A percentile compares a stretch with the other conserved stretches of the same genome.
phyloP scores from a whole-genome alignment of 495 filamentous ascomycete species.

The Schizothecium vesticola region DNA sequence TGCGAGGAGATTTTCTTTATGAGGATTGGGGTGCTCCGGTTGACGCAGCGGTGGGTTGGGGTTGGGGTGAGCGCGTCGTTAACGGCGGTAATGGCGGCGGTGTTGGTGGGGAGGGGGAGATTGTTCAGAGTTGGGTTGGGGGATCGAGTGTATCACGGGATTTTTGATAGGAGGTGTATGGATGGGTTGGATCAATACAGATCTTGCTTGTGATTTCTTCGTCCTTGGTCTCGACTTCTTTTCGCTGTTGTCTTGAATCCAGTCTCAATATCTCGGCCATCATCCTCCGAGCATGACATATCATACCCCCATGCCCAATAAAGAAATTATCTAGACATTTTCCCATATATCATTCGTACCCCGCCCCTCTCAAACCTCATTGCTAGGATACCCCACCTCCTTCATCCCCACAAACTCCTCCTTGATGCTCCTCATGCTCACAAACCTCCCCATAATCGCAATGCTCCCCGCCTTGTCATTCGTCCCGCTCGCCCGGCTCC shows the following conservation, averaged over 20 bases:
- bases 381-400: slow-evolving; percentile 76
- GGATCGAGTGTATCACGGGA: not conserved
- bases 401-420: slow-evolving; percentile 73
- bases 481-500: slow-evolving; percentile 77
- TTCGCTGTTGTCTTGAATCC: too few species aligned
- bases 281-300: too few species aligned
- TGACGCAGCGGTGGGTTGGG: slow-evolving; percentile 25
- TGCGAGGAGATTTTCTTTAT: slow-evolving; percentile 26
- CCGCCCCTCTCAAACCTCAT: slow-evolving; percentile 40
- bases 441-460: slow-evolving; percentile 70
- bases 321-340: not conserved
- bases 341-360: not conserved
- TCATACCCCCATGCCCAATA: not conserved
- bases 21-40: slow-evolving; percentile 18
- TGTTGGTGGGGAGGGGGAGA: slow-evolving; percentile 3
- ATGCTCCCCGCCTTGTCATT: slow-evolving; percentile 87
- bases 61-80: slow-evolving; percentile 17
- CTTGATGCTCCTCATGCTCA: slow-evolving; percentile 80
- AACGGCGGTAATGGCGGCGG: slow-evolving; percentile 12
- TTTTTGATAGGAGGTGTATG: not conserved
- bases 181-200: not conserved
- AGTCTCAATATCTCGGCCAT: too few species aligned
- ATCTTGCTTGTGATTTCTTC: not conserved
- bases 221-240: not conserved
- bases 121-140: too few species aligned